These are phyloP conservation scores for Onygenales sp. DNA, from an alignment of 2,329 filamentous ascomycete species.

Conservation along the genomic window DNA sequence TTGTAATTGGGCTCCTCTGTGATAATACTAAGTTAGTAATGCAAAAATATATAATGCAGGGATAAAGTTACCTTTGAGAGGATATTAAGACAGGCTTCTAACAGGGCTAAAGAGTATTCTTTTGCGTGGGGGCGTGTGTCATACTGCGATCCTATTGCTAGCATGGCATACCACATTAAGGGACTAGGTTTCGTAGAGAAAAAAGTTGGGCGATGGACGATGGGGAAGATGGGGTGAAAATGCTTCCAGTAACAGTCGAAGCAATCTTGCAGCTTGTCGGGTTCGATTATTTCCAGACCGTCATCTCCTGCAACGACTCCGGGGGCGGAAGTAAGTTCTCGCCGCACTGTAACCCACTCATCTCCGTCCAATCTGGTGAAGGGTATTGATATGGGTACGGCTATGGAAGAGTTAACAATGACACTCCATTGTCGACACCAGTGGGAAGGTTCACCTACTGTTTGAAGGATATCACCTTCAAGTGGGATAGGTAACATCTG, in stretches of 20 bases:
- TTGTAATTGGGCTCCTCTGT: conserved; percentile 22
- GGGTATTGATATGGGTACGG: conserved; percentile 30
- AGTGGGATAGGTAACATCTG: conserved; percentile 26
- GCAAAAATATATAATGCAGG: background rate
- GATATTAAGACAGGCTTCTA: conserved; percentile 24
- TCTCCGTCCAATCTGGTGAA: conserved; percentile 30
- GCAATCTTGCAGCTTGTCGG: conserved; percentile 25
- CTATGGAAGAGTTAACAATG: conserved; percentile 16
- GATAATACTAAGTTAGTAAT: background rate
- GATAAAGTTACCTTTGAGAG: conserved; percentile 15
- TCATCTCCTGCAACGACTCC: conserved; percentile 22
- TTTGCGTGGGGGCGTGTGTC: conserved; percentile 24
- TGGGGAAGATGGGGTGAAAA: conserved; percentile 27
- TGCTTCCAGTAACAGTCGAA: conserved; percentile 27
- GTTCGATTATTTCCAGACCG: conserved; percentile 27
- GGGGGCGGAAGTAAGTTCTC: conserved; percentile 26
- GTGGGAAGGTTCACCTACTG: conserved; percentile 28
- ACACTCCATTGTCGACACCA: conserved; percentile 28
- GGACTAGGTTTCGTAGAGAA: conserved; percentile 22
- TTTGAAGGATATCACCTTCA: conserved; percentile 26
- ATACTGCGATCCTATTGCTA: conserved; percentile 28
- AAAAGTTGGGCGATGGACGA: conserved; percentile 25
- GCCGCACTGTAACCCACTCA: conserved; percentile 28
- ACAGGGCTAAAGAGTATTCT: conserved; percentile 22
- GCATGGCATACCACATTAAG: conserved; percentile 24